Base-by-base conservation (phyloP, 2,329 filamentous ascomycete genomes). In the Pseudogymnoascus sp. region DNA sequence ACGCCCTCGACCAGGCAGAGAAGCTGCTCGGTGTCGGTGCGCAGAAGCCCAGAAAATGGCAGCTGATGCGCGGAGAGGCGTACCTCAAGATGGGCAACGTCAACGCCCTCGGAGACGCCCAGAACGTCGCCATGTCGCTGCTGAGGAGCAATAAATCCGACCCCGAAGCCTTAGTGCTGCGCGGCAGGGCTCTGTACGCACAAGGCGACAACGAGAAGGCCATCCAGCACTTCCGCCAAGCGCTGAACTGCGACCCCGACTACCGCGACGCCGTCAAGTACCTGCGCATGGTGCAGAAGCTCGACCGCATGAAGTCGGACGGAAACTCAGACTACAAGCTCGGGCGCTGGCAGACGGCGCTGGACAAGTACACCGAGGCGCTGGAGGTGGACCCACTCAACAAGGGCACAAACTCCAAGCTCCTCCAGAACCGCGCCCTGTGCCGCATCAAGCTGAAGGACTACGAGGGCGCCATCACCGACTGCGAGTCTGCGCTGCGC, bases 181-280 rank as follows among this genome's bases (percentile, higher is more conserved):
- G 93, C 59, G 94, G 93, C 23, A 86, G 92, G 66, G 89, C 91
- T 14, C 82, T 96, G 60, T 97, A 97, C 71, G 88, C 87, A 3
- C 90, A 94, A 73, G 94, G 94, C 31, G 94, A 99, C 69, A 96
- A 96, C 71, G 90, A 95, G 2, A 96, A 97, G 80, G 93, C 94
- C 1, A 83, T 96, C 47, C 90, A 93, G 73, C 90, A 95, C 75
- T 94, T 97, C 79, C 86, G 91, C 67, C 90, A 94, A 78, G 94
- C 93, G 18, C 79, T 96, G 63, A 89, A 83, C 74, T 91, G 92
- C 74, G 94, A 97, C 70, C 94, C 94, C 7, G 94, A 99, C 75
- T 94, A 90, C 79, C 88, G 86, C 70, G 88, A 91, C 67, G 93
- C 92, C 6, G 84, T 96, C 70, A 95, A 92, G 78, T 93, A 91